Evolutionary conservation across 192 early-diverging fungal genomes (phyloP).

Genomic region (Gaertneriomyces semiglobifer): DNA sequence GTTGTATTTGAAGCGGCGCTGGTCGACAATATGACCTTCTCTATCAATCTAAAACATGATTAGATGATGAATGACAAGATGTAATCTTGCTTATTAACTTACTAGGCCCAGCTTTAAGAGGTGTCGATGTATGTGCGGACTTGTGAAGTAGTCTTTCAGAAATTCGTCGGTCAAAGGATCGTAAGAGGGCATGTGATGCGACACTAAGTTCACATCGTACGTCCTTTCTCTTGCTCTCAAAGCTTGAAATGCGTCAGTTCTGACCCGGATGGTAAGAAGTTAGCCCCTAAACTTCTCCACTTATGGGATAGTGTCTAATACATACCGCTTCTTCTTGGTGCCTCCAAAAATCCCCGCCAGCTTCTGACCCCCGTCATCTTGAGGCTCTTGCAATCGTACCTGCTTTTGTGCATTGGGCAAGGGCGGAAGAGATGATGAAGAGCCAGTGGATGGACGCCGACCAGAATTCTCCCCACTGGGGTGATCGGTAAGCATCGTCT

Average conservation of each 20-base stretch:
- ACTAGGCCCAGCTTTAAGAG: slow-evolving; percentile 48
- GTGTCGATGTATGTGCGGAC: slow-evolving; percentile 44
- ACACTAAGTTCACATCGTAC: slow-evolving; percentile 55
- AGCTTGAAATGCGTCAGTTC: background rate
- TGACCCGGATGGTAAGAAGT: too few relatives aligned
- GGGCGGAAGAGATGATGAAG: too few relatives aligned
- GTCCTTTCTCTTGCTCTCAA: slow-evolving; percentile 42
- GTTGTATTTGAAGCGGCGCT: slow-evolving; percentile 48
- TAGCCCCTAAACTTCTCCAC: too few relatives aligned
- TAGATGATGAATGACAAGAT: background rate
- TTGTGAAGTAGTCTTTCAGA: slow-evolving; percentile 55
- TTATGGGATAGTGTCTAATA: too few relatives aligned
- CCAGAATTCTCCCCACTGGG: too few relatives aligned
- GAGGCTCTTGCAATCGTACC: too few relatives aligned
- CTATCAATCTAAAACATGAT: slow-evolving; percentile 37
- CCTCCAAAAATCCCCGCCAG: too few relatives aligned
- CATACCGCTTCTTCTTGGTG: too few relatives aligned
- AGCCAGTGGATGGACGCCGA: too few relatives aligned
- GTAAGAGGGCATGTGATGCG: slow-evolving; percentile 50
- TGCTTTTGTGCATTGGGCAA: too few relatives aligned
- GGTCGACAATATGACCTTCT: slow-evolving; percentile 47
- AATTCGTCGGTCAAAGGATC: slow-evolving; percentile 56
- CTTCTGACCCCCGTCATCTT: too few relatives aligned
- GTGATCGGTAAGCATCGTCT: too few relatives aligned
- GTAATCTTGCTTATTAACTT: slow-evolving; percentile 1